phyloP scores from a whole-genome alignment of 495 filamentous ascomycete species.

The Tuber melanosporum region DNA sequence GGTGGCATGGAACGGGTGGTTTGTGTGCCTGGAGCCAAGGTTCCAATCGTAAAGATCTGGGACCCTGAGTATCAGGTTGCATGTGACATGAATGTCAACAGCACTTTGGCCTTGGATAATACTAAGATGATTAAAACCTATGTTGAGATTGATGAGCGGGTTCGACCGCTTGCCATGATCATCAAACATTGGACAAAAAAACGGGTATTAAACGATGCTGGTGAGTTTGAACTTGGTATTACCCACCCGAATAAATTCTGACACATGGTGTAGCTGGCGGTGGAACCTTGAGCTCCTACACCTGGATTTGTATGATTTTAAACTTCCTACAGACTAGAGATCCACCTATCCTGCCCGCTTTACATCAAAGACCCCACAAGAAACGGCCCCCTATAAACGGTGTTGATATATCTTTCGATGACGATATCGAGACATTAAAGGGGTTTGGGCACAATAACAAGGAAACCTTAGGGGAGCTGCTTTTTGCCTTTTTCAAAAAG shows the following conservation, averaged over 20 bases:
- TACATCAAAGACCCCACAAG: conserved; percentile 69
- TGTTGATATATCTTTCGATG: conserved; percentile 67
- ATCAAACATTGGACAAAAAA: conserved; percentile 94
- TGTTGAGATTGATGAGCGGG: conserved; percentile 83
- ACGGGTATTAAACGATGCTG: conserved; percentile 89
- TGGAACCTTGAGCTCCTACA: conserved; percentile 93
- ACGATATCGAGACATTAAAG: conserved; percentile 65
- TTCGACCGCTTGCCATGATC: conserved; percentile 88
- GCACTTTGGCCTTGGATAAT: conserved; percentile 86
- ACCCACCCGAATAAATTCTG: conserved; percentile 14
- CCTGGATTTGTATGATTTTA: conserved; percentile 99
- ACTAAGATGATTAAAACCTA: conserved; percentile 98
- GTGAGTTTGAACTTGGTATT: conserved; percentile 49
- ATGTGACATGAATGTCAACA: conserved; percentile 99
- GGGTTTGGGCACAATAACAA: conserved; percentile 74
- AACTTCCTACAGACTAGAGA: conserved; percentile 88
- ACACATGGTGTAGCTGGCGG: conserved; percentile 60
- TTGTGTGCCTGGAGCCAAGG: conserved; percentile 87
- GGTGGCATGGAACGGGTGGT: conserved; percentile 95
- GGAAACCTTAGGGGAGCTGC: conserved; percentile 69
- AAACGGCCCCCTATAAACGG: conserved; percentile 56
- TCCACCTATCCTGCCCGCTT: conserved; percentile 77
- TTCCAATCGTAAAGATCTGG: conserved; percentile 98
- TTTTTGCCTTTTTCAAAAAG: conserved; percentile 90
- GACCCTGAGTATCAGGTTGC: conserved; percentile 83